Evolutionary conservation across 2,329 filamentous ascomycete species (phyloP), one percentile per base, ranked within the genome.

Genomic region (Trichophyton verrucosum): DNA sequence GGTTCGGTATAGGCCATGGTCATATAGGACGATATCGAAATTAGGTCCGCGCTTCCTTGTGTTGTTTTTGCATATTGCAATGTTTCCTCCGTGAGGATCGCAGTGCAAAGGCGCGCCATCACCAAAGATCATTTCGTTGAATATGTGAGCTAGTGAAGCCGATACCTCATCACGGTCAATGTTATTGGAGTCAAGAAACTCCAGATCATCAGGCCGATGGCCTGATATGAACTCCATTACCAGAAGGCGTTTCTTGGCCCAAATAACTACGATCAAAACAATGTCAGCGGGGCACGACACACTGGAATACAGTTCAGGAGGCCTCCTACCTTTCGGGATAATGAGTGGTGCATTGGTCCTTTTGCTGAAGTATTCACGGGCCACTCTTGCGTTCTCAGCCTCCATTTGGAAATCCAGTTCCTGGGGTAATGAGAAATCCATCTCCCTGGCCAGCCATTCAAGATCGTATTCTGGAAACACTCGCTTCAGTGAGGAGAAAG

Each of bases 91-190:
- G 70, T 99, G 94, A 0, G 94, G 94, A 71, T 99, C 94, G 75
- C 94, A 99, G 76, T 99, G 94, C 44, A 99, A 77, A 0, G 94
- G 91, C 0, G 92, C 92, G 62, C 86, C 82, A 59, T 86, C 83
- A 57, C 92, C 91, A 66, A 99, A 99, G 66, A 99, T 96, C 94
- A 99, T 99, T 72, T 97, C 91, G 78, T 99, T 99, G 81, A 99
- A 99, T 62, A 99, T 90, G 62, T 86, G 85, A 0, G 94, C 87
- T 3, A 99, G 79, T 0, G 91, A 88, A 1, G 92, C 91, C 0
- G 91, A 95, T 3, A 99, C 94, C 74, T 97, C 92, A 70, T 97
- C 94, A 20, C 94, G 85, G 73, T 95, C 90, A 70, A 99, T 99
- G 61, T 84, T 82, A 71, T 95, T 88, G 5, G 81, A 78, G 72